phyloP scores from a whole-genome alignment of 805 yeast genomes.

The Ogataea siamensis region DNA sequence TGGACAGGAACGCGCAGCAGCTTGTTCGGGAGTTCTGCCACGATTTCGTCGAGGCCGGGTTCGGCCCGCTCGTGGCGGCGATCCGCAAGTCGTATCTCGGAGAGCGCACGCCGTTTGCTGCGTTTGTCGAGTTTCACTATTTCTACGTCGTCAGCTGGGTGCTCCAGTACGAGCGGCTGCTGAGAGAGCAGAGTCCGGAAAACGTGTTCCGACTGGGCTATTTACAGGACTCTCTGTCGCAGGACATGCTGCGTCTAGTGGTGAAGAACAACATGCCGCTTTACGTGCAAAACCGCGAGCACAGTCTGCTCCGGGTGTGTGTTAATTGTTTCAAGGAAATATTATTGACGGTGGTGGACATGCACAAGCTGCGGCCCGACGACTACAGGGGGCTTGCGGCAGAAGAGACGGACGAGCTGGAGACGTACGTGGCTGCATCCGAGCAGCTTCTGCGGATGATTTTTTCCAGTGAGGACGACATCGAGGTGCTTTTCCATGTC shows the following conservation, averaged over 20 bases:
- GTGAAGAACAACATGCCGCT: slow-evolving; percentile 36
- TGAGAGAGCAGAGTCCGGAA: slow-evolving; percentile 33
- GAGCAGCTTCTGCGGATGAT: slow-evolving; percentile 49
- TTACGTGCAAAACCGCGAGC: slow-evolving; percentile 42
- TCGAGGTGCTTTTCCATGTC: slow-evolving; percentile 53
- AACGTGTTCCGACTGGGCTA: slow-evolving; percentile 30
- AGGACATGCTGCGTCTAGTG: slow-evolving; percentile 56
- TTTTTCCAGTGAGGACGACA: slow-evolving; percentile 63
- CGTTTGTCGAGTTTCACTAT: slow-evolving; percentile 42
- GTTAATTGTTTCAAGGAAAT: slow-evolving; percentile 67
- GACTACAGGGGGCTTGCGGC: slow-evolving; percentile 40
- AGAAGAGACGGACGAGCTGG: slow-evolving; percentile 48
- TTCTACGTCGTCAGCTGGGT: slow-evolving; percentile 73
- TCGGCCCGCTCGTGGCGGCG: slow-evolving; percentile 58
- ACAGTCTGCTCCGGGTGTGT: slow-evolving; percentile 66
- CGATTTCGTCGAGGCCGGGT: slow-evolving; percentile 70
- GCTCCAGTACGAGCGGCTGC: slow-evolving; percentile 56
- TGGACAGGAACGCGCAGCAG: slow-evolving; percentile 33
- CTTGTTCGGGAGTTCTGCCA: slow-evolving; percentile 45
- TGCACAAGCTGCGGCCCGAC: slow-evolving; percentile 35
- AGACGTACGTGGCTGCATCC: slow-evolving; percentile 28
- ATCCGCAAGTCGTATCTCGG: slow-evolving; percentile 38
- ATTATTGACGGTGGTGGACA: slow-evolving; percentile 41
- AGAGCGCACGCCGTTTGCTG: slow-evolving; percentile 32
- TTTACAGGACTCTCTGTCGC: slow-evolving; percentile 49